phyloP scores from a whole-genome alignment of 2,329 filamentous ascomycete species.

The Microcera coccophila region DNA sequence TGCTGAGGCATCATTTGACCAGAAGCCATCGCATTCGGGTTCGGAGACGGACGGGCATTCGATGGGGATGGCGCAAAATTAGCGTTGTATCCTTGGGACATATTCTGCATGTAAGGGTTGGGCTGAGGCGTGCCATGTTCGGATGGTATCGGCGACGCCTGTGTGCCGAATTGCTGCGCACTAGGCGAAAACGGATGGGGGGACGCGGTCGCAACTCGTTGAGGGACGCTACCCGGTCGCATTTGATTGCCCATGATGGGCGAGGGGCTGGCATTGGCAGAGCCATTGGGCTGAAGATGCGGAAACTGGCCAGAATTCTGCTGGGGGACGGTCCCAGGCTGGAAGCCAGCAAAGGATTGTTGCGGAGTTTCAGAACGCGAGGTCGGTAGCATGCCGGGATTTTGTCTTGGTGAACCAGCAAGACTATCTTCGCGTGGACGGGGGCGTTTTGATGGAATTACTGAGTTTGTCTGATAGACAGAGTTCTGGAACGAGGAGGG shows the following conservation, averaged over 20 bases:
- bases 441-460: constrained; percentile 86
- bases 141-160: constrained; percentile 72
- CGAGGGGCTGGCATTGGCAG: constrained; percentile 82
- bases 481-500: constrained; percentile 72
- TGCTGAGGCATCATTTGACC: constrained; percentile 54
- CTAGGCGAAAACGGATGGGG: constrained; percentile 85
- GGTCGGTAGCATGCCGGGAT: constrained; percentile 67
- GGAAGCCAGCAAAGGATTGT: constrained; percentile 70
- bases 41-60: constrained; percentile 53
- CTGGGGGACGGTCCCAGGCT: constrained; percentile 58
- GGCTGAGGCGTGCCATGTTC: constrained; percentile 76
- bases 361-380: constrained; percentile 93
- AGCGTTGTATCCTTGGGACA: constrained; percentile 56
- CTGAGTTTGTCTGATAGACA: constrained; percentile 76
- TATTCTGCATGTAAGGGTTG: constrained; percentile 62
- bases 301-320: constrained; percentile 68
- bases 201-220: constrained; percentile 84
- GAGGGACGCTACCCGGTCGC: constrained; percentile 65
- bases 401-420: constrained; percentile 74
- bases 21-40: constrained; percentile 49
- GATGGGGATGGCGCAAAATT: constrained; percentile 56
- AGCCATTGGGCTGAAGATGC: constrained; percentile 76
- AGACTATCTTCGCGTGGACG: constrained; percentile 79
- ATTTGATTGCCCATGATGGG: constrained; percentile 85
- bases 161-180: constrained; percentile 65